Conservation (phyloP, 495 filamentous ascomycete species). For the Penicillium macrosclerotiorum region DNA sequence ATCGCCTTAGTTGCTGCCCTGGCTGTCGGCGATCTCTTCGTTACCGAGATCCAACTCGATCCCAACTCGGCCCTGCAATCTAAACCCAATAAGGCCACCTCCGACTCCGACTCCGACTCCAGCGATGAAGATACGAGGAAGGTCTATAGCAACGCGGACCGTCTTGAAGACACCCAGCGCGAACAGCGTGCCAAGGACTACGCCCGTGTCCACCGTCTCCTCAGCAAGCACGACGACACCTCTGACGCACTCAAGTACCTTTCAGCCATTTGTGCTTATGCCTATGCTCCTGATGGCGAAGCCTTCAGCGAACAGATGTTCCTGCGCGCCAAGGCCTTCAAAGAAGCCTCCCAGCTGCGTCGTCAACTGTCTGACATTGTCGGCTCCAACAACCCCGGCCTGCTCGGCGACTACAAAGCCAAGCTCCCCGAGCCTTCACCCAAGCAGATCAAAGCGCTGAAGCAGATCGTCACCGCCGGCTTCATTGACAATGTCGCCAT, state of each 20-base stretch:
- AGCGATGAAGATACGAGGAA: constrained; percentile 17
- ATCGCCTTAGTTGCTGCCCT: constrained; percentile 86
- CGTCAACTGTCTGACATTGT: constrained; percentile 80
- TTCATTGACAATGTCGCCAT: constrained; percentile 97
- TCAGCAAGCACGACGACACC: constrained; percentile 76
- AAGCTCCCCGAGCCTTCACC: constrained; percentile 67
- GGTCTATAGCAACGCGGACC: constrained; percentile 63
- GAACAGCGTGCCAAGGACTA: constrained; percentile 66
- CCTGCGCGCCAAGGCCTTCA: constrained; percentile 78
- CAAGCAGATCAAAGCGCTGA: constrained; percentile 75
- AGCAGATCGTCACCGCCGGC: constrained; percentile 86
- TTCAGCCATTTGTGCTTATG: constrained; percentile 77
- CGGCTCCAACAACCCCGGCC: constrained; percentile 66
- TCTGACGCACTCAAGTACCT: constrained; percentile 90
- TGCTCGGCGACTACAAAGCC: constrained; percentile 55
- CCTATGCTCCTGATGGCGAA: constrained; percentile 67
- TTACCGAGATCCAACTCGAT: constrained; percentile 78
- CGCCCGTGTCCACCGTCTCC: constrained; percentile 70
- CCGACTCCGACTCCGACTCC: constrained; percentile 34
- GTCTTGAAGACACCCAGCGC: constrained; percentile 64
- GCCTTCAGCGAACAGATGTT: constrained; percentile 79
- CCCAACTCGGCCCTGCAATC: constrained; percentile 29
- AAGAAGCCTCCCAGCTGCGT: constrained; percentile 80
- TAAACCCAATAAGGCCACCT: constrained; percentile 30
- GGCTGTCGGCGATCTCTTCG: constrained; percentile 82